phyloP scores from a whole-genome alignment of 352 stramenopile genomes.

The Pythium sp. region DNA sequence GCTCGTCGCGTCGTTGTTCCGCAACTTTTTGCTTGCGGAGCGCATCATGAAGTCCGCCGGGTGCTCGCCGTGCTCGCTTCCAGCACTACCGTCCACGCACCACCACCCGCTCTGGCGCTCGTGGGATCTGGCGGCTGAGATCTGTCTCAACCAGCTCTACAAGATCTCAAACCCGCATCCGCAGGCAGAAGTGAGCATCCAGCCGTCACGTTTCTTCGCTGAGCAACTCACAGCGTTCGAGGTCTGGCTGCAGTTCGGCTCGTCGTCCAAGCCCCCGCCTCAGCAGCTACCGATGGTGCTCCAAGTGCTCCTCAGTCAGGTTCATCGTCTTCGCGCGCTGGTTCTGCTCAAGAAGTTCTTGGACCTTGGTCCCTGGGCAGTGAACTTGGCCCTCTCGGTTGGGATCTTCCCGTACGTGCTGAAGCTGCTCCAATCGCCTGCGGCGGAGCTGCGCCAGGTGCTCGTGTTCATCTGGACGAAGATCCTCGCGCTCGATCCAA shows the following conservation, averaged over 20 bases:
- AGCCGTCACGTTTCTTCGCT: conserved; percentile 95
- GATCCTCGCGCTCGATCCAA: conserved; percentile 96
- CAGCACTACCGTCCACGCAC: conserved; percentile 92
- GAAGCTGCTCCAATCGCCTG: conserved; percentile 95
- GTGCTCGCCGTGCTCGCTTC: conserved; percentile 90
- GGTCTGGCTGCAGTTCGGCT: conserved; percentile 97
- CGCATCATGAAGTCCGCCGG: conserved; percentile 93
- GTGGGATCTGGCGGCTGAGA: conserved; percentile 98
- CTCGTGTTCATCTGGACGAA: conserved; percentile 93
- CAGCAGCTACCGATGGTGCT: conserved; percentile 98
- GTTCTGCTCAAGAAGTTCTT: conserved; percentile 95
- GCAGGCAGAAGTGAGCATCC: conserved; percentile 65
- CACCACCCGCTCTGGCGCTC: conserved; percentile 98
- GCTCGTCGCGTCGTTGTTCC: conserved; percentile 97
- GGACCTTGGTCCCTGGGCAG: conserved; percentile 91
- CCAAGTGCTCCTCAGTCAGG: conserved; percentile 95
- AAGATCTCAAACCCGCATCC: conserved; percentile 71
- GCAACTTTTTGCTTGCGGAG: conserved; percentile 98
- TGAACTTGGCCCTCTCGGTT: conserved; percentile 92
- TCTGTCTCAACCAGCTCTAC: conserved; percentile 95
- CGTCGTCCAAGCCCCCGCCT: conserved; percentile 85
- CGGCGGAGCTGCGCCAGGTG: conserved; percentile 94
- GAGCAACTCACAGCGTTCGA: conserved; percentile 99
- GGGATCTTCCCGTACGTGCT: conserved; percentile 99
- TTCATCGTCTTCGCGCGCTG: conserved; percentile 96